Conservation (phyloP, 176 grass and related monocot genomes). For the Thinopyrum elongatum region DNA sequence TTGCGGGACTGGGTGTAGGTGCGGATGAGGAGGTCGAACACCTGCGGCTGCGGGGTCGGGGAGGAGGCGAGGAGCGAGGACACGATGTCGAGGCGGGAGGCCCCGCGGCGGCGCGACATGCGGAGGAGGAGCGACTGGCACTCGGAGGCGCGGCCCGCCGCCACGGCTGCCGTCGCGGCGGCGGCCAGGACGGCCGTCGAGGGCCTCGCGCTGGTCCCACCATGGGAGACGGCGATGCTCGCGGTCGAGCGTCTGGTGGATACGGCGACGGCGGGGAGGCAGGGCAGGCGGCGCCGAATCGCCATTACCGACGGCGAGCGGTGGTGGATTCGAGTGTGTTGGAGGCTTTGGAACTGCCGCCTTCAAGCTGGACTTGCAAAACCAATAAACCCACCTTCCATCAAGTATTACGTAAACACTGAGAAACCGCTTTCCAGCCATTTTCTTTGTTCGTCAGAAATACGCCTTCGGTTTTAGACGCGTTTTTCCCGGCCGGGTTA, state of each 20-base stretch:
- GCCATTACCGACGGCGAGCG: slow-evolving; percentile 30
- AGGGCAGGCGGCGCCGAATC: not conserved
- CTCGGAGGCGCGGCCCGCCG: slow-evolving; percentile 46
- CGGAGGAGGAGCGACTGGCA: slow-evolving; percentile 88
- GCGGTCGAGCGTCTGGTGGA: not conserved
- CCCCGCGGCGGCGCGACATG: slow-evolving; percentile 67
- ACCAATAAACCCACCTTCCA: not conserved
- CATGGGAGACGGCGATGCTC: not conserved
- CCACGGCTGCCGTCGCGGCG: slow-evolving; percentile 50
- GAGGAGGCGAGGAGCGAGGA: slow-evolving; percentile 39
- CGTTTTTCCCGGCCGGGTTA: not conserved
- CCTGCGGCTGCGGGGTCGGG: slow-evolving; percentile 30
- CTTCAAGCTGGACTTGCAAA: not conserved
- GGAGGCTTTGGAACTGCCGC: not conserved
- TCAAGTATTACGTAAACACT: not conserved
- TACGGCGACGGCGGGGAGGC: not conserved
- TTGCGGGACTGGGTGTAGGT: slow-evolving; percentile 92
- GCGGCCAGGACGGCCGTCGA: slow-evolving; percentile 47
- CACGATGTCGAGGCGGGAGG: slow-evolving; percentile 57
- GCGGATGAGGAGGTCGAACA: slow-evolving; percentile 94
- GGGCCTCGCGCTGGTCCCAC: slow-evolving; percentile 12
- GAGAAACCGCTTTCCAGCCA: not conserved
- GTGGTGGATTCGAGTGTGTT: not conserved
- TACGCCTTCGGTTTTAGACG: not conserved
- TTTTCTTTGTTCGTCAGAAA: not conserved